A percentile compares a stretch with the other conserved stretches of the same genome.
These are phyloP conservation scores for Cymodocea nodosa DNA, from an alignment of 116 monocot genomes.

Conservation along the genomic window DNA sequence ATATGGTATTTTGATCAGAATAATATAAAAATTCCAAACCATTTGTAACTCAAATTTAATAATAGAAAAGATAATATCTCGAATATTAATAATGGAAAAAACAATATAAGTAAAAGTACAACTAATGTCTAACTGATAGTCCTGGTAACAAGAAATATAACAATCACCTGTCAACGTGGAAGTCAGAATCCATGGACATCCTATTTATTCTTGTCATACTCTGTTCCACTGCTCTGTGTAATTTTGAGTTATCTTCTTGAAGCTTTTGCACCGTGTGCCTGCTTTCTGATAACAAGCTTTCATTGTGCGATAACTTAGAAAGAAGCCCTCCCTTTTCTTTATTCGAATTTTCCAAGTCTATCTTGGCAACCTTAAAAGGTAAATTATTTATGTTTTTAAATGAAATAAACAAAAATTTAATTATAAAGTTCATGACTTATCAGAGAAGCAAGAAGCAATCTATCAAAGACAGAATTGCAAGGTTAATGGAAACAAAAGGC, in stretches of 20 bases:
- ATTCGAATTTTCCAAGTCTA: constrained; percentile 39
- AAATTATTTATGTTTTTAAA: neutral
- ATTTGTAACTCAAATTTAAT: too few species aligned
- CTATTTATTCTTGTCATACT: constrained; percentile 89
- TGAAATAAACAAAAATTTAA: neutral
- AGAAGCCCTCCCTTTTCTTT: constrained; percentile 56
- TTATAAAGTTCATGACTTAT: neutral
- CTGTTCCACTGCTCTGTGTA: constrained; percentile 74
- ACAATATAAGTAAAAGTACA: too few species aligned
- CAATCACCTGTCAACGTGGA: constrained; percentile 79
- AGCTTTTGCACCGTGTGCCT: constrained; percentile 64
- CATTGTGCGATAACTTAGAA: constrained; percentile 46
- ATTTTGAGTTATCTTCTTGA: constrained; percentile 84
- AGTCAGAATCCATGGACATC: constrained; percentile 97
- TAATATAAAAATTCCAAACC: too few species aligned
- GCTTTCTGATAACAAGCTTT: constrained; percentile 52
- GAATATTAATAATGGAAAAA: too few species aligned
- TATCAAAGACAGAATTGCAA: neutral
- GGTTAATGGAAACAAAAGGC: neutral
- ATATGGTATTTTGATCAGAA: too few species aligned
- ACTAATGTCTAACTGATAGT: too few species aligned
- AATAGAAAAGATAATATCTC: too few species aligned
- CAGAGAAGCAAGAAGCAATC: too few species aligned
- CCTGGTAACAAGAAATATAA: neutral
- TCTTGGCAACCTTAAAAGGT: constrained; percentile 48